Evolutionary conservation across 306 rosid species (phyloP), one percentile per base, ranked within the genome.

Genomic region (Ormosia emarginata): DNA sequence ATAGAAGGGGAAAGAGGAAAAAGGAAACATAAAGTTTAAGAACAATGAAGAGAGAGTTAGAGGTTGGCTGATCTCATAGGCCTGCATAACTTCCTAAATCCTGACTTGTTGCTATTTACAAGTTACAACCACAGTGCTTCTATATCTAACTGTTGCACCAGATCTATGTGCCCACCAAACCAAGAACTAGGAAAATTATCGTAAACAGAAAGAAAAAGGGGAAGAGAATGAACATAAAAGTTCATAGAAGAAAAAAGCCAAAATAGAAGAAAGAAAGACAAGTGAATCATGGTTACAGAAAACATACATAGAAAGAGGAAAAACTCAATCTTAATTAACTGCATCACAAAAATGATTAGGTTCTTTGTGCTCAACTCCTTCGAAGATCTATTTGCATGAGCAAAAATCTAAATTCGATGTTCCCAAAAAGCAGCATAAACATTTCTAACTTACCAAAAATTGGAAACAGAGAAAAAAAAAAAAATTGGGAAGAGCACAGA

Each of bases 81-180:
- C 79, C 84, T 72, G 77, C 85, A 79, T 61, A 89, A 66, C 78
- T 71, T 86, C 83, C 77, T 73, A 83, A 83, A 66, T 75, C 84
- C 56, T 82, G 82, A 81, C 85, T 78, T 78, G 78, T 88, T 87
- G 58, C 90, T 52, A 80, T 79, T 78, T 84, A 80, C 87, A 90
- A 87, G 83, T 78, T 84, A 80, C 87, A 90, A 87, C 85, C 75
- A 71, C 18, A 64, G 78, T 81, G 84, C 85, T 78, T 81, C 75
- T 82, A 65, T 81, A 68, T 85, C 63, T 46, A 78, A 83, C 81
- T 86, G 56, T 87, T 73, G 43, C 81, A 88, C 87, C 89, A 93
- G 99, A 95, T 95, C 97, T 93, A 86, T 88, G 81, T 41, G 58
- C 77, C 72, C 79, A 86, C 85, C 88, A 76, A 72, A 85, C 81